These are phyloP conservation scores for Alternaria sp. DNA, from an alignment of 2,329 filamentous ascomycete genomes.

Conservation along the genomic window DNA sequence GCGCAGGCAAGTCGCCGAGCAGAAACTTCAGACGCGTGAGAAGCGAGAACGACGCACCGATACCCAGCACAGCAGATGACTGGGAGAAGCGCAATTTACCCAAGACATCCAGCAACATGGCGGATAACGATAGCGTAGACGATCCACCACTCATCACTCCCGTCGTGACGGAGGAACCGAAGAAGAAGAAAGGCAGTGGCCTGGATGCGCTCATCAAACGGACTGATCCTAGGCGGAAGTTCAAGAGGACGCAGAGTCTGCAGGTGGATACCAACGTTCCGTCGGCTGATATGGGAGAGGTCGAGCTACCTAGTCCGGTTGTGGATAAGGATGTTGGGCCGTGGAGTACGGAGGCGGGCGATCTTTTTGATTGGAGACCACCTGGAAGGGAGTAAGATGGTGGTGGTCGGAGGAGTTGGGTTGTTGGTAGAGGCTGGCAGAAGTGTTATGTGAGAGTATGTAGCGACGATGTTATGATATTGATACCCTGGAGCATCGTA, in stretches of 20 bases:
- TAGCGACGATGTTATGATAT: conserved; percentile 2
- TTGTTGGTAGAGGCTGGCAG: too few relatives aligned
- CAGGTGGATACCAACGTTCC: conserved; percentile 25
- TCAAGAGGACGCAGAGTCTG: conserved; percentile 38
- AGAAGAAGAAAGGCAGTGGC: conserved; percentile 22
- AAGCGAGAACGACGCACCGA: conserved; percentile 42
- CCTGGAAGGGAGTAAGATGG: conserved; percentile 17
- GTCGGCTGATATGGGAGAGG: conserved; percentile 20
- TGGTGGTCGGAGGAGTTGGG: too few relatives aligned
- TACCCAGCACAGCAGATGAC: conserved; percentile 34
- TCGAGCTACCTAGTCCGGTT: conserved; percentile 45
- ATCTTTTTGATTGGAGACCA: conserved; percentile 69
- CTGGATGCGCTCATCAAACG: conserved; percentile 37
- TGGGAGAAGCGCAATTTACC: conserved; percentile 40
- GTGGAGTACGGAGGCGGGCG: conserved; percentile 73
- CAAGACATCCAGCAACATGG: conserved; percentile 1
- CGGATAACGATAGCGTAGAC: not conserved
- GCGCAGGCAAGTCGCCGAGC: conserved; percentile 10
- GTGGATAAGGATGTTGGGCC: conserved; percentile 64
- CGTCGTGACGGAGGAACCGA: not conserved
- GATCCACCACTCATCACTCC: not conserved
- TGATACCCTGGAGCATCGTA: not conserved
- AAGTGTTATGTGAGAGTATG: not conserved
- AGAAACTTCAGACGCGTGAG: conserved; percentile 36
- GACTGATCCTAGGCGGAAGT: conserved; percentile 40